Evolutionary conservation across 345 rosid species (phyloP), one percentile per base, ranked within the genome.

Genomic region (Eucalyptus polybractea): DNA sequence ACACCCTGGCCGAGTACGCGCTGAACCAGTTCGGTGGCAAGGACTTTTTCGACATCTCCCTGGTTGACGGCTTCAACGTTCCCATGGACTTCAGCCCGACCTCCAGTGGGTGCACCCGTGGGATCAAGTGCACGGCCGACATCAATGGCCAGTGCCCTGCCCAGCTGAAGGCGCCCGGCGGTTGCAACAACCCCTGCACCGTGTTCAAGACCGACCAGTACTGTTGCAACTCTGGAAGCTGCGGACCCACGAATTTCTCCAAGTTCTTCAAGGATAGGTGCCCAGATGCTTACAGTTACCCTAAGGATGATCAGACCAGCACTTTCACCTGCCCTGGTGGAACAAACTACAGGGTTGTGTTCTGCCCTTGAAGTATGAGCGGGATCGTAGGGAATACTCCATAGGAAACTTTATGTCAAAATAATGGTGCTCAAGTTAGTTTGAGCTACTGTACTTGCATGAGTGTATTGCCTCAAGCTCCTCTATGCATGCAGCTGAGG

Each of bases 21-120:
- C 69, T 90, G 2, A 92, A 92, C 92, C 92, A 91, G 58, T 91
- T 45, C 53, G 44, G 29, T 4, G 81, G 87, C 49, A 12, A 86
- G 53, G 92, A 92, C 88, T 91, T 92, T 87, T 90, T 88, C 3
- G 93, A 91, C 89, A 92, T 92, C 9, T 92, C 93, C 17, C 90
- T 91, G 14, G 92, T 91, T 7, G 92, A 92, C 13, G 93, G 94
- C 15, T 92, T 91, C 60, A 92, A 92, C 13, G 90, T 92, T 10
- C 93, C 93, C 2, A 90, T 92, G 94, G 90, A 88, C 25, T 89
- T 92, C n/a, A 90, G 89, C 10, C 92, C 92, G 31, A 88, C 89
- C 3, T 86, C 90, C 4, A 49, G 56, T 19, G 90, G 91, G 17
- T 89, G 90, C 62, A 49, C 89, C 24, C 90, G 90, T 2, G 91